A percentile compares a stretch with the other conserved stretches of the same genome.
Evolutionary conservation across 202 grass and related monocot species (phyloP).

Genomic region (Hordeum pubiflorum): DNA sequence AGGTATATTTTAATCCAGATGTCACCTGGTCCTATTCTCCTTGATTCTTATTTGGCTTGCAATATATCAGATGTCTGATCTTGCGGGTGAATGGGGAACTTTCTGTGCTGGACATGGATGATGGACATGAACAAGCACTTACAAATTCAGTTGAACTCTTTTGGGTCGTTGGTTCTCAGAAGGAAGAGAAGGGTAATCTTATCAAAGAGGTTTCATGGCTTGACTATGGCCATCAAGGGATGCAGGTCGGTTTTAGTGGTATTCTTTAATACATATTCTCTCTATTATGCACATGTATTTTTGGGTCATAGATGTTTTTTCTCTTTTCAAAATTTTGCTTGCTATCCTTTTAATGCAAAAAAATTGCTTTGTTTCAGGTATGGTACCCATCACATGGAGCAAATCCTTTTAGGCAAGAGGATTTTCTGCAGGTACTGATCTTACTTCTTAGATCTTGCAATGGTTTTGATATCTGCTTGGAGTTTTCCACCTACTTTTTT

Average conservation of each 20-base stretch:
- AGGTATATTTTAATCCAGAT: slow-evolving; percentile 43
- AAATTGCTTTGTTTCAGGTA: slow-evolving; percentile 57
- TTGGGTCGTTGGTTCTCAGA: slow-evolving; percentile 88
- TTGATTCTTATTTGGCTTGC: slow-evolving; percentile 33
- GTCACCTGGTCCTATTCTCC: slow-evolving; percentile 10
- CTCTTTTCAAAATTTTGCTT: neutral
- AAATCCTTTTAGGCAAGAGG: slow-evolving; percentile 91
- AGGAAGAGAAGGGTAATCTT: slow-evolving; percentile 84
- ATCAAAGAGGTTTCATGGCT: slow-evolving; percentile 99
- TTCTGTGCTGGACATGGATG: slow-evolving; percentile 91
- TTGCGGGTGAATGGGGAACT: slow-evolving; percentile 93
- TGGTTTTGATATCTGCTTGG: slow-evolving; percentile 14
- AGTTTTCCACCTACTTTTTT: slow-evolving; percentile 23
- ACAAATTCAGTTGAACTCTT: slow-evolving; percentile 93
- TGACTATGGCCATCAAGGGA: slow-evolving; percentile 95
- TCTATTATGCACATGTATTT: neutral
- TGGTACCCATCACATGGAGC: slow-evolving; percentile 91
- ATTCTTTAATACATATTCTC: neutral
- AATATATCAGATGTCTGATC: slow-evolving; percentile 79
- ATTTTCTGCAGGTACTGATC: slow-evolving; percentile 87
- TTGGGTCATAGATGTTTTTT: neutral
- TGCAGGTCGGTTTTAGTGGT: slow-evolving; percentile 65
- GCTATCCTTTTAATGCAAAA: slow-evolving; percentile 30
- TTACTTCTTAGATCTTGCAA: slow-evolving; percentile 1
- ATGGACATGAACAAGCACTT: slow-evolving; percentile 81